Percentiles rank a stretch among this genome's conserved stretches.
Evolutionary conservation across 129 eudicot species (phyloP).

Genomic region (Sambucus nigra): DNA sequence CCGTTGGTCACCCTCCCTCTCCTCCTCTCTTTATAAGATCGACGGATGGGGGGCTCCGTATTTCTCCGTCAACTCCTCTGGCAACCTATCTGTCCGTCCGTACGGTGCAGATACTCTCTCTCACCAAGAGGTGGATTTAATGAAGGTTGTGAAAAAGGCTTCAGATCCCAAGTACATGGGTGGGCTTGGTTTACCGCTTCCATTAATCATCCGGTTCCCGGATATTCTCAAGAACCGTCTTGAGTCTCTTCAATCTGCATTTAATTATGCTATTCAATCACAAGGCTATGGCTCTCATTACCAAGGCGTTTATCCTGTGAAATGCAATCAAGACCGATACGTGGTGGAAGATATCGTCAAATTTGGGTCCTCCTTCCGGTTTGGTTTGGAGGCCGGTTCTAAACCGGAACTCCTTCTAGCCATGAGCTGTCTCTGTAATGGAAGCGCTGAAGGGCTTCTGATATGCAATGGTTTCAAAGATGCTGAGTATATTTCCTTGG

Average conservation of each 20-base stretch:
- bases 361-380: conserved; percentile 66
- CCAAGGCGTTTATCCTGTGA: conserved; percentile 95
- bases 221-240: conserved; percentile 80
- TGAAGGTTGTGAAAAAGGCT: conserved; percentile 80
- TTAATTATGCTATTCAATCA: conserved; percentile 54
- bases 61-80: conserved; percentile 61
- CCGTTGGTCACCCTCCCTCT: conserved; percentile 55
- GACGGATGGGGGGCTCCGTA: conserved; percentile 93
- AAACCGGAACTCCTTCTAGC: conserved; percentile 93
- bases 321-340: conserved; percentile 86
- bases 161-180: conserved; percentile 52
- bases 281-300: conserved; percentile 53
- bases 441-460: conserved; percentile 58
- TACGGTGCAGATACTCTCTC: conserved; percentile 51
- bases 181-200: conserved; percentile 73
- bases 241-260: conserved; percentile 67
- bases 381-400: conserved; percentile 95
- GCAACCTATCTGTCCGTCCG: conserved; percentile 70
- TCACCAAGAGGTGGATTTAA: conserved; percentile 83
- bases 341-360: conserved; percentile 87
- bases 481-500: conserved; percentile 63
- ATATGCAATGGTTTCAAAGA: conserved; percentile 94
- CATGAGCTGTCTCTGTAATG: conserved; percentile 78
- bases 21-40: conserved; percentile 43
- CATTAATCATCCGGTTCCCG: conserved; percentile 71